phyloP scores from a whole-genome alignment of 331 rosid genomes.

The Prunus yedoensis region DNA sequence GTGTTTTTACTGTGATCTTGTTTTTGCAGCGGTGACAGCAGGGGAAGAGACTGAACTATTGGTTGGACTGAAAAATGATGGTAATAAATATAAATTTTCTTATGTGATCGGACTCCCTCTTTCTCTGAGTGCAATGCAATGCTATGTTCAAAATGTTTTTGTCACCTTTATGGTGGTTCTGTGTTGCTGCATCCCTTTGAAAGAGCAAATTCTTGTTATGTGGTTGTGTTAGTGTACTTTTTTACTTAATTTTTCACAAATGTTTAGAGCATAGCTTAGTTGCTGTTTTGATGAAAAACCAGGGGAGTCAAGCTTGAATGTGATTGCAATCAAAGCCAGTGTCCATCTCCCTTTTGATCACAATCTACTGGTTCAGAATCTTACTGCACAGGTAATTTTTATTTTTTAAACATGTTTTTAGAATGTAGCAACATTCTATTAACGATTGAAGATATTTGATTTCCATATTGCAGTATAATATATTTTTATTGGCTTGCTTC shows the following conservation, averaged over 20 bases:
- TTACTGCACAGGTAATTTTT: conserved; percentile 65
- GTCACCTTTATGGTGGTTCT: neutral
- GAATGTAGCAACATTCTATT: neutral
- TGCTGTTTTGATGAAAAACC: conserved; percentile 38
- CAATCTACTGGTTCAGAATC: conserved; percentile 68
- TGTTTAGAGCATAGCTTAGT: conserved; percentile 23
- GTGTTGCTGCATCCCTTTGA: neutral
- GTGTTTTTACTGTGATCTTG: conserved; percentile 16
- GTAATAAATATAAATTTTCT: conserved; percentile 35
- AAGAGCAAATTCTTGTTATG: conserved; percentile 1
- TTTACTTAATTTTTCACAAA: neutral
- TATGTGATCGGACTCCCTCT: neutral
- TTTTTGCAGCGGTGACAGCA: conserved; percentile 70
- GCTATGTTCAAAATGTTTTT: neutral
- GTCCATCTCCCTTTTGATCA: conserved; percentile 73
- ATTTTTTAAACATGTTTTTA: neutral
- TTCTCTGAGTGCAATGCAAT: neutral
- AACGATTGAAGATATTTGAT: neutral
- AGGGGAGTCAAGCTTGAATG: conserved; percentile 67
- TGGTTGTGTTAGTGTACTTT: neutral
- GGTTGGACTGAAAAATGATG: conserved; percentile 83
- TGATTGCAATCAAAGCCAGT: conserved; percentile 69
- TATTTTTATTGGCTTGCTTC: neutral
- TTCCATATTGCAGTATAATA: neutral
- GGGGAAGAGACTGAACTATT: conserved; percentile 86